Evolutionary conservation across 169 alveolate genomes (phyloP), one percentile per base, ranked within the genome.

Genomic region (Babesia caballi): DNA sequence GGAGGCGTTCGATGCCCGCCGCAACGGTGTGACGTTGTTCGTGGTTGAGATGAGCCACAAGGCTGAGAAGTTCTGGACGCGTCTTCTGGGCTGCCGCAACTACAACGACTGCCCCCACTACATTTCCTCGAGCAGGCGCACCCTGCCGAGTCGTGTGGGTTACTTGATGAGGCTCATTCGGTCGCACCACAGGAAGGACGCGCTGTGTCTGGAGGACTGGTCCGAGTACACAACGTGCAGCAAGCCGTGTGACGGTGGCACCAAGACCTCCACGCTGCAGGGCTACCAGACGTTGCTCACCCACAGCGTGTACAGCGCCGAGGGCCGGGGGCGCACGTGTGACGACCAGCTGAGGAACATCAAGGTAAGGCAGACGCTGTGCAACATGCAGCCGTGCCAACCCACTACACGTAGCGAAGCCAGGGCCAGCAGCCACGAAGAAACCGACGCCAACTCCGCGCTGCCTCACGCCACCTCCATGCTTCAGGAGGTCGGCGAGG

Each of bases 151-250:
- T 12, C n/a, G 17, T 25, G 36, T 77, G 2, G 63, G 68, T 0
- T 23, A 27, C 23, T 23, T 70, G 33, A 27, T 81, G 0, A 53
- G 11, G 3, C 27, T 21, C 33, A 30, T 81, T 30, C 46, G 84
- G 14, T 15, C 25, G 32, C 54, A 19, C n/a, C 12, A 33, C 41
- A 74, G 67, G 7, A 61, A 74, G 51, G 76, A 81, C 46, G 88
- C 88, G 0, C 60, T 65, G 32, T 81, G 88, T 30, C 51, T 54
- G 30, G 84, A 72, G 41, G 65, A 35, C 5, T 81, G 88, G 88
- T 63, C 83, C 15, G 76, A 46, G 4, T 81, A 35, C 30, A 17
- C 71, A 17, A 53, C 51, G 6, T 70, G 84, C 68, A 53, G 69
- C 40, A 28, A 19, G 49, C 44, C 58, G 12, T 81, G 84, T 38